phyloP scores from a whole-genome alignment of 2,329 filamentous ascomycete genomes.

The Calonectria crousiana region DNA sequence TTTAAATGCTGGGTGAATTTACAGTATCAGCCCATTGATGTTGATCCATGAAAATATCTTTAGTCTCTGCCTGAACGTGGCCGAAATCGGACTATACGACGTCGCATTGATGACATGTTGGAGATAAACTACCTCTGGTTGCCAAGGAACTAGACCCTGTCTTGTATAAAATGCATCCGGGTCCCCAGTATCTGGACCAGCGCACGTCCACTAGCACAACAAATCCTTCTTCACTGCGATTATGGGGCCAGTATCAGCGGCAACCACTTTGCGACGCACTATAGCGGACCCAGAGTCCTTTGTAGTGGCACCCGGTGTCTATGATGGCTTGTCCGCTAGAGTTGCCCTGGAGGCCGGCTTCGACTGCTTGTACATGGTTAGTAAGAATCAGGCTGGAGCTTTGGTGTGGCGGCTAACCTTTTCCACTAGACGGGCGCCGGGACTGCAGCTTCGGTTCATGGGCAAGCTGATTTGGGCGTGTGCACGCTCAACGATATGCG shows the following conservation, averaged over 20 bases:
- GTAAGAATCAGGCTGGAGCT: neutral
- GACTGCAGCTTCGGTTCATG: neutral
- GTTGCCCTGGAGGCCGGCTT: neutral
- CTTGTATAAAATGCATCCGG: neutral
- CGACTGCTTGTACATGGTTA: neutral
- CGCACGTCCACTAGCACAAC: neutral
- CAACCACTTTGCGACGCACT: neutral
- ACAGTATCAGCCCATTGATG: neutral
- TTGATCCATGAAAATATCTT: neutral
- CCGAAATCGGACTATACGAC: neutral
- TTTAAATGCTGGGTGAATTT: too few relatives aligned
- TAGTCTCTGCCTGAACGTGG: too few relatives aligned
- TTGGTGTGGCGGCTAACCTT: neutral
- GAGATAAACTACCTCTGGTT: too few relatives aligned
- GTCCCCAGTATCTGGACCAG: neutral
- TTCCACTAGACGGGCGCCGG: neutral
- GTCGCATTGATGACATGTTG: neutral
- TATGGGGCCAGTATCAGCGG: neutral
- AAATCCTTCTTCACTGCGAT: neutral
- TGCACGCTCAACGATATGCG: constrained; percentile 73
- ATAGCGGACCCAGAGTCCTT: neutral
- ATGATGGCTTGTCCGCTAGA: neutral
- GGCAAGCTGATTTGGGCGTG: constrained; percentile 55
- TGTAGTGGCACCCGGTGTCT: neutral
- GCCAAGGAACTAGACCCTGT: too few relatives aligned